phyloP scores from a whole-genome alignment of 441 rosid genomes.

The Cnidoscolus chayamansa region DNA sequence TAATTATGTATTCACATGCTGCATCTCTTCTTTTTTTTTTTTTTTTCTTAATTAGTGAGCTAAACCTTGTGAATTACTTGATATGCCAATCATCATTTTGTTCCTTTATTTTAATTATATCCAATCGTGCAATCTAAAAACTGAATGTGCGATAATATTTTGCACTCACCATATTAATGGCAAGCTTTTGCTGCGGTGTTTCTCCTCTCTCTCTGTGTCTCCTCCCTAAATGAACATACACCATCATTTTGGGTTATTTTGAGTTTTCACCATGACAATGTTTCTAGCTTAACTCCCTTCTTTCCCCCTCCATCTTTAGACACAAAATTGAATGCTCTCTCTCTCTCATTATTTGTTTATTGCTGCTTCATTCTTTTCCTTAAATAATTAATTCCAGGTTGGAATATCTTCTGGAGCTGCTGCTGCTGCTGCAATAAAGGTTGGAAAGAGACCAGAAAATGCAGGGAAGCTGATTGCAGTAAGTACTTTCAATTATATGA shows the following conservation, averaged over 20 bases:
- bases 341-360: neutral
- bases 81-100: too few species aligned
- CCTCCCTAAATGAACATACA: too few species aligned
- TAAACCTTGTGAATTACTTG: too few species aligned
- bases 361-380: neutral
- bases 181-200: neutral
- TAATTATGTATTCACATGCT: neutral
- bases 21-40: too few species aligned
- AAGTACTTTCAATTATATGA: conserved; percentile 29
- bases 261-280: too few species aligned
- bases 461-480: conserved; percentile 84
- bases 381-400: conserved; percentile 44
- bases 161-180: neutral
- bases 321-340: neutral
- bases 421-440: conserved; percentile 78
- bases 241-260: too few species aligned
- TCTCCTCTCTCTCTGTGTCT: neutral
- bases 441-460: conserved; percentile 83
- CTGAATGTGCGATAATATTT: neutral
- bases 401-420: conserved; percentile 98
- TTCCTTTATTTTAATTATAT: too few species aligned
- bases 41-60: too few species aligned
- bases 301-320: too few species aligned
- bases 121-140: neutral
- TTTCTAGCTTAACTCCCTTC: too few species aligned